Conservation (phyloP, 2,329 filamentous ascomycete genomes). For the Neopestalotiopsis clavispora region DNA sequence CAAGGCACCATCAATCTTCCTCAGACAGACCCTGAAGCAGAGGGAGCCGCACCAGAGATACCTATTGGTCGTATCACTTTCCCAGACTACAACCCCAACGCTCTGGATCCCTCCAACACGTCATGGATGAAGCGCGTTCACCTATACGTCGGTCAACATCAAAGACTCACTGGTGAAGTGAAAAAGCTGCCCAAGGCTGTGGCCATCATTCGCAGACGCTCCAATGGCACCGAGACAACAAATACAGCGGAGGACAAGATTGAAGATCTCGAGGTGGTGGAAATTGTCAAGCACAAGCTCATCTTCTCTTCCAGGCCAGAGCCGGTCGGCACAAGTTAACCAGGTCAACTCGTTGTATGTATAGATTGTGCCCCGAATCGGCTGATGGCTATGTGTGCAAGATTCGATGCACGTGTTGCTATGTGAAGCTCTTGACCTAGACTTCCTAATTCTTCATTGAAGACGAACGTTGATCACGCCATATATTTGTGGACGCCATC, state of each 20-base stretch:
- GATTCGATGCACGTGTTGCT: background rate
- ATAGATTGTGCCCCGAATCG: background rate
- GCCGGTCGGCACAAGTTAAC: slow-evolving; percentile 67
- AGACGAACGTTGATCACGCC: no score
- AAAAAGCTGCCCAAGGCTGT: slow-evolving; percentile 83
- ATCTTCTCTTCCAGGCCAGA: slow-evolving; percentile 85
- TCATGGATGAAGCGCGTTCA: slow-evolving; percentile 92
- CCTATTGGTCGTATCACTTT: slow-evolving; percentile 78
- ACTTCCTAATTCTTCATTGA: no score
- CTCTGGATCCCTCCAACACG: slow-evolving; percentile 54
- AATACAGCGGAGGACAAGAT: slow-evolving; percentile 33
- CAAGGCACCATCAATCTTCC: slow-evolving; percentile 89
- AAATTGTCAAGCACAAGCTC: slow-evolving; percentile 86
- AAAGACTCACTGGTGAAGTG: slow-evolving; percentile 86
- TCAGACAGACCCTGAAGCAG: slow-evolving; percentile 36
- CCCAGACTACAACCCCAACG: slow-evolving; percentile 69
- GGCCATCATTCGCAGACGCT: slow-evolving; percentile 73
- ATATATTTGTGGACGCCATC: no score
- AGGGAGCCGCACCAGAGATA: slow-evolving; percentile 44
- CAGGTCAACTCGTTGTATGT: background rate
- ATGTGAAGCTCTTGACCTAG: background rate
- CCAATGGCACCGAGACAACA: slow-evolving; percentile 45
- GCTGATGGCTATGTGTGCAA: background rate
- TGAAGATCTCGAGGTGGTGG: slow-evolving; percentile 77
- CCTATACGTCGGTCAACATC: slow-evolving; percentile 86